Evolutionary conservation across 2,329 filamentous ascomycete genomes (phyloP), one percentile per base, ranked within the genome.

Genomic region (Cytospora mali): DNA sequence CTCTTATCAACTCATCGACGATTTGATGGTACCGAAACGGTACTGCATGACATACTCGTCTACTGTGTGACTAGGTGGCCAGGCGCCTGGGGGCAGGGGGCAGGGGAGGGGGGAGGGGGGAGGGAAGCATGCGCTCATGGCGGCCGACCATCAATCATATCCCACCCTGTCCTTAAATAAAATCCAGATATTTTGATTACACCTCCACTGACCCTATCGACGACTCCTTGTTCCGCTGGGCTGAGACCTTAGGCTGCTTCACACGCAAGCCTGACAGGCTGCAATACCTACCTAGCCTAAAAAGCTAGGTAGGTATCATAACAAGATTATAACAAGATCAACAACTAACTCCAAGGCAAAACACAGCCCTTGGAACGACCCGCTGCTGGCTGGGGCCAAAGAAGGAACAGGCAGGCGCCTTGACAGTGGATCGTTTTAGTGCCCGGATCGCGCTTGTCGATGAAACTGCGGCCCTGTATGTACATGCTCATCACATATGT

Each of bases 171-270:
- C 13, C 31, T 6, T 35, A 35, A 35, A 14, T 35, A 35, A n/a
- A n/a, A n/a, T n/a, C n/a, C n/a, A n/a, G n/a, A n/a, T n/a, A n/a
- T n/a, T 33, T 9, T 33, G 2, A 33, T 33, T 33, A 2, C 6
- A 33, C 31, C 16, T 52, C 16, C 50, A 25, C 31, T 28, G 21
- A n/a, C 39, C 11, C n/a, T 51, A 23, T 35, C 18, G 21, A 42
- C 21, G 25, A 33, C 28, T 29, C 39, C n/a, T 35, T 59, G 51
- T 51, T 53, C 46, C 46, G 28, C 39, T 52, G 31, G 52, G 56
- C 53, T 63, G 61, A 63, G 61, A 63, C 61, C 50, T n/a, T 52
- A 60, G 25, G 33, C 35, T 14, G 52, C 25, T 42, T 55, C 42
- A 60, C 46, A 33, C 35, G 18, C 35, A 6, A 6, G 35, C 6